Base-by-base conservation (phyloP, 352 stramenopile genomes). In the Phytophthora vignae region DNA sequence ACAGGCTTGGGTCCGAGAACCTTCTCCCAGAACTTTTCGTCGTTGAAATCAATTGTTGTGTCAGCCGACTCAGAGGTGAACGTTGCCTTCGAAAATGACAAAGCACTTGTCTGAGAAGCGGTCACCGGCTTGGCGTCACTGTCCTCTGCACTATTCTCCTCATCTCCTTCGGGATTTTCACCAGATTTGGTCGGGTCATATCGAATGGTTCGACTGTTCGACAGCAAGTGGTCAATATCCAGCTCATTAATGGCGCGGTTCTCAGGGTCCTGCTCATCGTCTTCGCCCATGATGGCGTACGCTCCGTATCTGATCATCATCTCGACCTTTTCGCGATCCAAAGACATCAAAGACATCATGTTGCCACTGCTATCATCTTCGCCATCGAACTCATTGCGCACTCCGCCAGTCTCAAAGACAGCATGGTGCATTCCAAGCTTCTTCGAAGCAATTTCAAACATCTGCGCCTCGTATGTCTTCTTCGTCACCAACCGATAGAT, bases 401-500 rank as follows among this genome's bases (percentile, higher is more conserved):
- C 89, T 67, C 90, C 90, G 52, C 91, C 89, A 27, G 97, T 99
- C 60, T 98, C 98, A 27, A 99, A 96, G 19, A 99, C 95, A 36
- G 98, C 98, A 67, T 99, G 97, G 77, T 99, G 97, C 73, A 99
- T 96, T 10, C 98, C 98, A 7, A 99, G 86, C 77, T 99, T 99
- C 77, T 98, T 99, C 22, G 90, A 98, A 14, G 98, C 98, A 67
- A 99, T 97, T 61, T 99, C 97, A 85, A 99, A 99, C 96, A 99
- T 99, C 73, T 99, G 97, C 50, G 98, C 96, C 82, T 99, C 98
- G 71, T 99, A 99, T 21, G 97, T 99, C 55, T 98, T 96, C 81
- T 98, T 99, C 10, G 98, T 99, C 62, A 99, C 96, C 11, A 99
- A 85, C 60, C 98, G 97, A 82, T 99, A 99, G 36, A 99, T 99